Conservation (phyloP, 2,329 filamentous ascomycete genomes). For the Sclerotiophoma versabilis region DNA sequence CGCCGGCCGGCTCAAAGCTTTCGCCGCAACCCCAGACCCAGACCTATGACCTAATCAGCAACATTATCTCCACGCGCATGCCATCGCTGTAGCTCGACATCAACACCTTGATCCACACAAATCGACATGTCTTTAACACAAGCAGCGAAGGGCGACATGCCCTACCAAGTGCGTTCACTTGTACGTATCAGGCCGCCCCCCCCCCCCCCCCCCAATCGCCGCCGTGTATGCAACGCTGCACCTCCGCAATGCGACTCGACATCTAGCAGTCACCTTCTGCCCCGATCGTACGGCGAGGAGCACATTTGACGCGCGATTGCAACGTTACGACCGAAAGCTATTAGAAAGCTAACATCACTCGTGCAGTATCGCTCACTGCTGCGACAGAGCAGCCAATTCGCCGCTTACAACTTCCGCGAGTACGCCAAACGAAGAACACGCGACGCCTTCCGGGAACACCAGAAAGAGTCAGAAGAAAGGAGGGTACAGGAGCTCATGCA, state of each 20-base stretch:
- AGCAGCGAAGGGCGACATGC: slow-evolving; percentile 45
- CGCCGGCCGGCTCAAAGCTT: slow-evolving; percentile 38
- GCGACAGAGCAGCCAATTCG: slow-evolving; percentile 84
- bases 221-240: slow-evolving; percentile 5
- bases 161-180: slow-evolving; percentile 50
- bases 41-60: slow-evolving; percentile 44
- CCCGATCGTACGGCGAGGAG: neutral
- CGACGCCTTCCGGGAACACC: slow-evolving; percentile 88
- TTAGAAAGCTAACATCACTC: slow-evolving; percentile 2
- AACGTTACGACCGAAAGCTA: too few relatives aligned
- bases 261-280: neutral
- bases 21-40: slow-evolving; percentile 33
- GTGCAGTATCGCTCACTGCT: slow-evolving; percentile 87
- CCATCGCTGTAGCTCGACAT: slow-evolving; percentile 33
- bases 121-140: slow-evolving; percentile 46
- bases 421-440: slow-evolving; percentile 90
- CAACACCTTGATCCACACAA: slow-evolving; percentile 13
- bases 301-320: neutral
- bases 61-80: slow-evolving; percentile 42
- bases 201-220: slow-evolving; percentile 2
- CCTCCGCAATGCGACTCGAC: slow-evolving; percentile 8
- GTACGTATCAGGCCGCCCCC: slow-evolving; percentile 34
- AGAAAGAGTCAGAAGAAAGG: slow-evolving; percentile 73
- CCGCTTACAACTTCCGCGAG: slow-evolving; percentile 96
- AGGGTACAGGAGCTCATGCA: slow-evolving; percentile 88